Evolutionary conservation across 2,329 filamentous ascomycete genomes (phyloP), one percentile per base, ranked within the genome.

Genomic region (Helicocarpus griseus): DNA sequence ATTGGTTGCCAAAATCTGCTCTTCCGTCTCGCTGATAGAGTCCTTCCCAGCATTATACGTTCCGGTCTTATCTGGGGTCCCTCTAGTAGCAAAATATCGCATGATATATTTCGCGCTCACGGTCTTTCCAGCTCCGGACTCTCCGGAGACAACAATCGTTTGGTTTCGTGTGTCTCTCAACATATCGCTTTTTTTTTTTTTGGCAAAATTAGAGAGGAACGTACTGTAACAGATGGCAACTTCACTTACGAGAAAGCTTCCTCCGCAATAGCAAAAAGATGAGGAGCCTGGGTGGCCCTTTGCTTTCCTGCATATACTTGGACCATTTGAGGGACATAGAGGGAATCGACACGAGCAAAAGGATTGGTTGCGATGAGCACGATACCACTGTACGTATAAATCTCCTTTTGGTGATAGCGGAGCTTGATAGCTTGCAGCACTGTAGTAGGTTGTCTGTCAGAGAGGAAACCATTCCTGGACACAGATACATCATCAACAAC

Each of bases 71-170:
- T 94, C 89, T 51, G 93, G 89, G 6, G 90, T 86, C 71, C 96
- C 93, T 80, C 93, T 84, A 40, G 93, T 98, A 56, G 93, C 93
- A 71, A 98, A 98, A 75, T 98, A 98, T 64, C 93, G 83, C 93
- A 98, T 98, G 68, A 98, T 97, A 73, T 98, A 97, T 75, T 98
- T 98, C 62, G 93, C 93, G 72, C 91, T 97, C 69, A 98, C 93
- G 4, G 93, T 98, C 76, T 98, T 98, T 65, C 93, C 93, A 57
- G 93, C 93, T 80, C 93, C 93, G 50, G 93, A 98, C 72, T 98
- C 93, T 68, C 93, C 93, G 33, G 93, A 98, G n/a, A 98, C 93
- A 50, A 98, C 93, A 57, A 98, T 88, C 36, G 93, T 98, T 75
- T 98, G 93, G 73, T 98, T 98, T 72, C 89, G 90, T 61, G 81